Percentiles rank a stretch among this genome's conserved stretches.
These are phyloP conservation scores for Calonectria pseudoreteaudii DNA, from an alignment of 2,329 filamentous ascomycete species.

Conservation along the genomic window DNA sequence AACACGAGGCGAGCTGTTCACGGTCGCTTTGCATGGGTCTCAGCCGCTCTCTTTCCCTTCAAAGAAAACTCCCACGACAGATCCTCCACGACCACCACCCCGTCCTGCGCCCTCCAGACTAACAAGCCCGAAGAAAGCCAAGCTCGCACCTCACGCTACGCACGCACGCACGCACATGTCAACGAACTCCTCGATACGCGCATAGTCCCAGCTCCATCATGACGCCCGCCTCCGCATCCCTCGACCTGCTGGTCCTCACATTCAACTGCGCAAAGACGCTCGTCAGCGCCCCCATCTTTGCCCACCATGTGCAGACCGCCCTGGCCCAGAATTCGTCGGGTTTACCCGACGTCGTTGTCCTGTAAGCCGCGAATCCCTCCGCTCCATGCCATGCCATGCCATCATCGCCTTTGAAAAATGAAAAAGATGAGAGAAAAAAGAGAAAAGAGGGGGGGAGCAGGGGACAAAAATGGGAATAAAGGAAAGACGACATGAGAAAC, in stretches of 20 bases:
- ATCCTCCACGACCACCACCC: background rate
- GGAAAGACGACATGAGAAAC: background rate
- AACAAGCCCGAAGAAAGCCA: background rate
- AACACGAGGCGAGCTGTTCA: background rate
- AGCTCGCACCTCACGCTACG: constrained; percentile 1
- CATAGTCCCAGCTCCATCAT: constrained; percentile 34
- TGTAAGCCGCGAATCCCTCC: constrained; percentile 58
- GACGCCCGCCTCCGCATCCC: constrained; percentile 60
- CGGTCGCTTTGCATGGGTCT: background rate
- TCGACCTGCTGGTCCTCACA: constrained; percentile 83
- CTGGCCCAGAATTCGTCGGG: constrained; percentile 62
- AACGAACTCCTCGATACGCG: background rate
- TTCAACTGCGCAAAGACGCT: constrained; percentile 87
- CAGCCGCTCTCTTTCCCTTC: background rate
- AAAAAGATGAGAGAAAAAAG: background rate
- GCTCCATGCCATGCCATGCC: constrained; percentile 5
- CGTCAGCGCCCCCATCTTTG: constrained; percentile 78
- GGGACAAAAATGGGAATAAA: background rate
- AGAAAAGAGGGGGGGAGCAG: background rate
- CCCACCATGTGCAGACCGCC: constrained; percentile 73
- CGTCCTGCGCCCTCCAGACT: background rate
- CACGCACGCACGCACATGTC: constrained; percentile 5
- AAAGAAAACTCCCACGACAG: background rate
- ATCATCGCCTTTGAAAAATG: background rate
- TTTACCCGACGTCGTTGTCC: constrained; percentile 66